Conservation (phyloP, 2,329 filamentous ascomycete species). For the Fusarium sp. region DNA sequence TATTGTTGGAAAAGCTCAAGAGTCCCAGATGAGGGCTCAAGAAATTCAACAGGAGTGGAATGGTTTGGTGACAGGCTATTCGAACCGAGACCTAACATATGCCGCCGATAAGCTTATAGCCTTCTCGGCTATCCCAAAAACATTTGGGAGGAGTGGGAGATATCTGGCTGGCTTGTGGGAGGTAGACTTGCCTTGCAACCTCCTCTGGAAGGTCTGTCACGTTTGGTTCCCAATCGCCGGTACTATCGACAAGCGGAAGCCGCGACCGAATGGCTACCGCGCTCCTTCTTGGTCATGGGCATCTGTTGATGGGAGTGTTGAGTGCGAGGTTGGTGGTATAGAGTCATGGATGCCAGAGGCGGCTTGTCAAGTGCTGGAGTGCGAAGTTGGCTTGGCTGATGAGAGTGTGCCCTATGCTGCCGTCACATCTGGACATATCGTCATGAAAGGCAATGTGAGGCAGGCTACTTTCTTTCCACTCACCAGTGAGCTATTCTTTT, state of each 20-base stretch:
- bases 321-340: neutral
- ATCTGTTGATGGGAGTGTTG: constrained; percentile 1
- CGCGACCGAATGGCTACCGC: neutral
- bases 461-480: neutral
- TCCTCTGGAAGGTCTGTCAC: neutral
- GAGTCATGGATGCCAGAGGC: neutral
- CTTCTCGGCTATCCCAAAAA: constrained; percentile 5
- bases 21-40: too few species aligned
- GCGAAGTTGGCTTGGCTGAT: neutral
- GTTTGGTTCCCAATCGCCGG: neutral
- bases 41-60: neutral
- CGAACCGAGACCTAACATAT: neutral
- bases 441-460: neutral
- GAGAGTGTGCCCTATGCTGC: neutral
- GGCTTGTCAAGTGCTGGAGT: neutral
- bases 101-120: neutral
- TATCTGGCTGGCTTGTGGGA: constrained; percentile 4
- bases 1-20: neutral
- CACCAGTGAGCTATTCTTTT: neutral
- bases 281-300: constrained; percentile 8
- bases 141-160: neutral
- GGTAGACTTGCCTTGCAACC: neutral
- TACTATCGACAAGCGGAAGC: neutral
- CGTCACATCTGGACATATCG: neutral
- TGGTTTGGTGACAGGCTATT: neutral